These are phyloP conservation scores for Heracleum sosnowskyi DNA, from an alignment of 129 eudicot genomes.

Conservation along the genomic window DNA sequence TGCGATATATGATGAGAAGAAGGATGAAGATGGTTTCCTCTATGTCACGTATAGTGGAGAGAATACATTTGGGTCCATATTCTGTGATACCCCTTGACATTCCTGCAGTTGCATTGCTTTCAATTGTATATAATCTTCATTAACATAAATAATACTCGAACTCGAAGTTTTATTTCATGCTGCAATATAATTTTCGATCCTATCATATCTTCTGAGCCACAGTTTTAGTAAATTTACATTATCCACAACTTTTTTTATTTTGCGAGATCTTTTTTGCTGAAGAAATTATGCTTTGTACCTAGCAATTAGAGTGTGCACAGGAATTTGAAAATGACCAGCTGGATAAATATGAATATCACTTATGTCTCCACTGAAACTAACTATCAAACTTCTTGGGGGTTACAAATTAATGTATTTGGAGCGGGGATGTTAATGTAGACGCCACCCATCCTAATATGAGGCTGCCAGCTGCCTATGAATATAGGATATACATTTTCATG, in stretches of 20 bases:
- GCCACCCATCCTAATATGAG: too few species aligned
- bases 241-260: background rate
- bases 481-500: too few species aligned
- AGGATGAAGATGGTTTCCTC: conserved; percentile 69
- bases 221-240: background rate
- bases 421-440: too few species aligned
- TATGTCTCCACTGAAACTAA: too few species aligned
- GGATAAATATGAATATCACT: too few species aligned
- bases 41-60: conserved; percentile 63
- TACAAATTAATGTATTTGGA: too few species aligned
- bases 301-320: background rate
- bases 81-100: background rate
- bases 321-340: too few species aligned
- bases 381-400: too few species aligned
- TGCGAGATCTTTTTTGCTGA: background rate
- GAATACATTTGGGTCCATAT: conserved; percentile 48
- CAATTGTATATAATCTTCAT: conserved; percentile 4
- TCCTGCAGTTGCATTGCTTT: conserved; percentile 2
- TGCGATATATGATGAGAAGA: conserved; percentile 65
- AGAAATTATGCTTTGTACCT: background rate
- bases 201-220: background rate
- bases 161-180: background rate
- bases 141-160: background rate
- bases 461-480: too few species aligned
- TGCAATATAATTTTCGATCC: background rate